These are phyloP conservation scores for Candida tunisiensis DNA, from an alignment of 1,139 yeast species.

Conservation along the genomic window DNA sequence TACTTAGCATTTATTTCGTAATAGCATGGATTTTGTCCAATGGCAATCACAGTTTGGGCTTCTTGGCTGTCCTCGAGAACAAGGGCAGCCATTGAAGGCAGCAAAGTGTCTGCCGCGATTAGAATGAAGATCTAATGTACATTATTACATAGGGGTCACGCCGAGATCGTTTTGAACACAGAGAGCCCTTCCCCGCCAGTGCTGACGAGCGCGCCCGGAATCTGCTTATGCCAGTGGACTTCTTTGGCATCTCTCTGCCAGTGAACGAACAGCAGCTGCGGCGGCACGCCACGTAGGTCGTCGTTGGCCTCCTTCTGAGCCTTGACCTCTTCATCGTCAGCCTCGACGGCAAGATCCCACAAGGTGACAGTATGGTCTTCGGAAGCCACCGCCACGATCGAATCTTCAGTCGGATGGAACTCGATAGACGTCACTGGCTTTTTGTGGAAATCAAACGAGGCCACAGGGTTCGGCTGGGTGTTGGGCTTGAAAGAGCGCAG, in stretches of 20 bases:
- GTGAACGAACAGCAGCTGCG: conserved; percentile 89
- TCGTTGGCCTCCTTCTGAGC: conserved; percentile 54
- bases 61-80: neutral
- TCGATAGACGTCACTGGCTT: conserved; percentile 85
- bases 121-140: neutral
- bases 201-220: conserved; percentile 87
- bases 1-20: no score
- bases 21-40: no score
- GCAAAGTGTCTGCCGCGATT: neutral
- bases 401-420: conserved; percentile 90
- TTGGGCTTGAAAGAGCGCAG: conserved; percentile 55
- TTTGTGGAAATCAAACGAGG: conserved; percentile 81
- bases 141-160: neutral
- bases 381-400: conserved; percentile 86
- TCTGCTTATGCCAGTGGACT: conserved; percentile 94
- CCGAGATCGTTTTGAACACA: conserved; percentile 74
- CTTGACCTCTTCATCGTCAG: conserved; percentile 85
- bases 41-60: no score
- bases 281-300: conserved; percentile 83
- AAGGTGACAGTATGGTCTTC: conserved; percentile 94
- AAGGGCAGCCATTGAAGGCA: neutral
- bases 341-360: conserved; percentile 96
- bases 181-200: conserved; percentile 94
- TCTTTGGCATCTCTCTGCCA: conserved; percentile 98
- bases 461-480: conserved; percentile 53